Evolutionary conservation across 2,329 filamentous ascomycete species (phyloP).

Genomic region (Magnaporthiopsis poae): DNA sequence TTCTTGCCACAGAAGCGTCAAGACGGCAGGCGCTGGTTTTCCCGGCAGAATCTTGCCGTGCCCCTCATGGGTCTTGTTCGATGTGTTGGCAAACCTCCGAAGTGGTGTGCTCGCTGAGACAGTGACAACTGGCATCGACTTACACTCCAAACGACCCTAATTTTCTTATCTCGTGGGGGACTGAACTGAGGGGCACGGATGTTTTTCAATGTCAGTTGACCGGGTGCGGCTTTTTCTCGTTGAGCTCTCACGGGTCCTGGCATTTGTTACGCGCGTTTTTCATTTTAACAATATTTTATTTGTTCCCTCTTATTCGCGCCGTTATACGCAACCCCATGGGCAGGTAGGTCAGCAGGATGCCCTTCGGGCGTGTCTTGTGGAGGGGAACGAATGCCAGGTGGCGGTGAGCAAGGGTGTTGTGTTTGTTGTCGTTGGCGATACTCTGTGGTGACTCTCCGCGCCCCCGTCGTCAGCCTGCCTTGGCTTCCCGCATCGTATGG

Average conservation of each 20-base stretch:
- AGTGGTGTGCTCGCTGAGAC: conserved; percentile 3
- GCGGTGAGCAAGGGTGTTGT: background rate
- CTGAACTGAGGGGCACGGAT: background rate
- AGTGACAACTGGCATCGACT: conserved; percentile 5
- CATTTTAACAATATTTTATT: background rate
- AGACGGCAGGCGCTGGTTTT: background rate
- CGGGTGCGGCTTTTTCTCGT: background rate
- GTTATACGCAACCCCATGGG: background rate
- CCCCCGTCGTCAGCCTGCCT: background rate
- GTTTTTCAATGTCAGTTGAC: background rate
- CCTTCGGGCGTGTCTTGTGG: background rate
- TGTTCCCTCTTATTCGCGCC: background rate
- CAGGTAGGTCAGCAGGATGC: background rate
- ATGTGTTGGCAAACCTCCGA: background rate
- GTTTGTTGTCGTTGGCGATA: background rate
- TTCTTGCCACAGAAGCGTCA: no score
- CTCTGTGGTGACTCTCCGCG: background rate
- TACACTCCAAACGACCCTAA: background rate
- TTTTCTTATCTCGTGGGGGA: background rate
- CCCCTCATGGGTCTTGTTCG: background rate
- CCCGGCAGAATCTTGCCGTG: background rate
- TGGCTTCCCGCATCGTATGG: background rate
- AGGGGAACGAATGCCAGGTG: background rate
- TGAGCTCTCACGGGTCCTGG: no score
- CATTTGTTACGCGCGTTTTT: background rate